Evolutionary conservation across 352 stramenopile genomes (phyloP), one percentile per base, ranked within the genome.

Genomic region (Phytopythium mirpurense): DNA sequence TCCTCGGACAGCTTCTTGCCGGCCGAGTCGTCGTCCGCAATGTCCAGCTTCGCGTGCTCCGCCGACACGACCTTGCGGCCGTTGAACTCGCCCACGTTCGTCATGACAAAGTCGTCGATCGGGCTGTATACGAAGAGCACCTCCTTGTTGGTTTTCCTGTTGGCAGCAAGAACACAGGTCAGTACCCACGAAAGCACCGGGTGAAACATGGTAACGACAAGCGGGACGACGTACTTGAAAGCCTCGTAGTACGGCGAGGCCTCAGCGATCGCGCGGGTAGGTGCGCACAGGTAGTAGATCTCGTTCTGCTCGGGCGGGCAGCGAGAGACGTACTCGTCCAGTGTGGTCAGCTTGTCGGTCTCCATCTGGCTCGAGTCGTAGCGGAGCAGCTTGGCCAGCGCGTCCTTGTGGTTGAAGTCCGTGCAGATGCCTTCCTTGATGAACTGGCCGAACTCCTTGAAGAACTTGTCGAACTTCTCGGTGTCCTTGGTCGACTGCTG

Each of bases 101-200:
- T 96, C 95, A 99, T 99, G 43, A 99, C 97, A 61, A 99, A 99
- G 67, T 99, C 98, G 62, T 99, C 97, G 57, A 99, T 98, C 8
- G 96, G 81, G 62, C 90, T 96, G 76, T 99, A 99, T 43, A 99
- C 78, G 59, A 99, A 99, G 42, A 99, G 68, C 42, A 99, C 97
- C 61, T 98, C 90, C 68, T 92, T 93, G 67, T 93, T 93, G 51
- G 79, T 77, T 66, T 93, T 92, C 63, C 83, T 93, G 35, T 7
- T 26, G 18, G 7, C 16, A 23, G 9, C 16, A 46, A 50, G 27
- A 19, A 53, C 34, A 24, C 2, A 36, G 32, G 14, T 11, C 11
- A 36, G 32, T 36, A 32, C 29, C n/a, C n/a, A n/a, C n/a, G n/a
- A n/a, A n/a, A n/a, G n/a, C n/a, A n/a, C n/a, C n/a, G n/a, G n/a